Base-by-base conservation (phyloP, 805 yeast genomes). In the Hanseniaspora mollemarum region DNA sequence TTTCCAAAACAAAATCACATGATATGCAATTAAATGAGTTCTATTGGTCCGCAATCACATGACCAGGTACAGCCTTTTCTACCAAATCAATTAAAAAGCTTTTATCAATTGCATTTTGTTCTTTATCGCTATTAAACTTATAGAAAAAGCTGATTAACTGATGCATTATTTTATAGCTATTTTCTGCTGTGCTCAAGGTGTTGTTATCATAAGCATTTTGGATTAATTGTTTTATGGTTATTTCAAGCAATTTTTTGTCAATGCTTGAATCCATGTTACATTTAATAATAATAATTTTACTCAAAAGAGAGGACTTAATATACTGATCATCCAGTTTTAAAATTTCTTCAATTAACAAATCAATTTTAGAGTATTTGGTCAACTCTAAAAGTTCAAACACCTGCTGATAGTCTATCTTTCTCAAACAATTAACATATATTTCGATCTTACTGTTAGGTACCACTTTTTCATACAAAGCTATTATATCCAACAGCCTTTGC, bases 391-490 rank as follows among this genome's bases (percentile, higher is more conserved):
- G 48, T 60, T 59, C 1, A 52, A 56, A 43, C 7, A 40, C 45
- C 21, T 48, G 41, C 8, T 33, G 21, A 9, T 38, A 41, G 26
- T 65, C 69, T 28, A 63, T 63, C 48, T 65, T 65, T 42, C 69
- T 56, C 39, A 65, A 43, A 50, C 67, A 62, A 31, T 64, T 64
- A 50, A 66, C 60, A 7, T 63, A 55, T n/a, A 65, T 63, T 28
- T 61, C 66, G 5, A 65, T 54, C 43, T 44, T 22, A 41, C 36
- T 10, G 13, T 35, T 19, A 36, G 16, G 42, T 9, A 16, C 16
- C 13, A 25, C 22, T 16, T 4, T 19, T 36, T 57, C 57, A 4
- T 64, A 57, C 36, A 64, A 52, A 19, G 53, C 46, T n/a, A 64
- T 25, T 3, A 64, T 57, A 10, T 54, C 49, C 16, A 57, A 53